Base-by-base conservation (phyloP, 768 basidiomycete species). In the Termitomyces sp. region DNA sequence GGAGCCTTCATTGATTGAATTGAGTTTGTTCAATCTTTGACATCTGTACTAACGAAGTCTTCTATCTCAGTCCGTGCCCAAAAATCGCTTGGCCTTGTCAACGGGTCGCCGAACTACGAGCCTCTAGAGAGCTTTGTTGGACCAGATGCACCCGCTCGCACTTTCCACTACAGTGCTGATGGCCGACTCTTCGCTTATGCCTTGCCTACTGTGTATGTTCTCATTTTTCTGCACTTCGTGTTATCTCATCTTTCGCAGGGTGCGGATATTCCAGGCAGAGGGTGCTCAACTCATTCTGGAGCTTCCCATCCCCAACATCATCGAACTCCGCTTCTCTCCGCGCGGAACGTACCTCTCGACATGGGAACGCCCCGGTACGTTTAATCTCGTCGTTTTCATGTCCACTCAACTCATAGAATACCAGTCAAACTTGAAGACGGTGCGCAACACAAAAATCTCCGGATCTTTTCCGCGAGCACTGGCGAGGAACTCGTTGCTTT, bases 321-420 rank as follows among this genome's bases (percentile, higher is more conserved):
- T 94, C 52, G 97, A 98, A 67, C 69, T 98, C 64, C 82, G 82
- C 65, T 97, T 99, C 73, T 98, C 96, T 6, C 95, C 97, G 10
- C 83, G 90, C 59, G 95, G 93, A 38, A 93, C 90, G 0, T 98
- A 92, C 72, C 68, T 99, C 42, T 95, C 93, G 53, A 95, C 92
- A 46, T 98, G 95, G 92, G 95, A 98, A 75, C 84, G 97, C 57
- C 92, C 89, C 63, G 77, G 86, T 86, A 65, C 51, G 79, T 70
- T 53, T 8, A 37, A 44, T 17, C 2, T 32, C 38, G 32, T 34
- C 49, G 29, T 35, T 21, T 31, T 17, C n/a, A 19, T 52, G 21
- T 16, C 5, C 17, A 43, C 27, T 40, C 21, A 46, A 41, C 46
- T 41, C 46, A 50, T 11, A 43, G 41, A 16, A n/a, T 9, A 32